Percentiles rank a stretch among this genome's conserved stretches.
Evolutionary conservation across 768 basidiomycete genomes (phyloP).

Genomic region (Agrocybe praecox): DNA sequence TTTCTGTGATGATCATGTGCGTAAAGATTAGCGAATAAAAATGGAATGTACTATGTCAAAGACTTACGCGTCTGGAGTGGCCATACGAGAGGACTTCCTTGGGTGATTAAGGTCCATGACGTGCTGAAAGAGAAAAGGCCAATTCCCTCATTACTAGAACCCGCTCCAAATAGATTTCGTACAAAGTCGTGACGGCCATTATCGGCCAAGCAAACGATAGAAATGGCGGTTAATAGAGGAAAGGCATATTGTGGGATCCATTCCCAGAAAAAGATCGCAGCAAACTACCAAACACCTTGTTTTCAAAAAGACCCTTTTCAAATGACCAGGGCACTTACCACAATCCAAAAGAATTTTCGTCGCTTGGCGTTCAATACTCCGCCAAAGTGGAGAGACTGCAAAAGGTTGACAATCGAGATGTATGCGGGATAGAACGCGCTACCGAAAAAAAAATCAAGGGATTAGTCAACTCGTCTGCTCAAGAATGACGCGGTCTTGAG

Average conservation of each 20-base stretch:
- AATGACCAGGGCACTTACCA: slow-evolving; percentile 29
- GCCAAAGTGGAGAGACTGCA: slow-evolving; percentile 56
- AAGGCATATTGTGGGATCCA: slow-evolving; percentile 58
- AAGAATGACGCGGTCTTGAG: not conserved
- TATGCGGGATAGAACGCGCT: slow-evolving; percentile 54
- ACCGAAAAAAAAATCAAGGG: slow-evolving; percentile 7
- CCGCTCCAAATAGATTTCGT: slow-evolving; percentile 66
- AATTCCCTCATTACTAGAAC: slow-evolving; percentile 65
- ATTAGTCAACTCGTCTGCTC: not conserved
- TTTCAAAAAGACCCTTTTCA: not conserved
- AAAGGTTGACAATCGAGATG: slow-evolving; percentile 52
- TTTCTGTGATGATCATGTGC: slow-evolving; percentile 9
- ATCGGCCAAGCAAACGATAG: slow-evolving; percentile 58
- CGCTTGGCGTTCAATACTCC: slow-evolving; percentile 52
- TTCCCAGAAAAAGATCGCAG: slow-evolving; percentile 51
- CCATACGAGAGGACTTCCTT: slow-evolving; percentile 57
- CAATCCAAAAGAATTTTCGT: slow-evolving; percentile 57
- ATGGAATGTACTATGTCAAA: not conserved
- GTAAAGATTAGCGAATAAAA: not conserved
- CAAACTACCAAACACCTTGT: slow-evolving; percentile 29
- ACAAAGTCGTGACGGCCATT: slow-evolving; percentile 47
- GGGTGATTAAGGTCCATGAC: slow-evolving; percentile 64
- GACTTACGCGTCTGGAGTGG: slow-evolving; percentile 53
- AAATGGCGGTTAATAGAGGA: slow-evolving; percentile 62
- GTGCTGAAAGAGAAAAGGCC: slow-evolving; percentile 60